Evolutionary conservation across 306 rosid genomes (phyloP).

Genomic region (Cicer yamashitae): DNA sequence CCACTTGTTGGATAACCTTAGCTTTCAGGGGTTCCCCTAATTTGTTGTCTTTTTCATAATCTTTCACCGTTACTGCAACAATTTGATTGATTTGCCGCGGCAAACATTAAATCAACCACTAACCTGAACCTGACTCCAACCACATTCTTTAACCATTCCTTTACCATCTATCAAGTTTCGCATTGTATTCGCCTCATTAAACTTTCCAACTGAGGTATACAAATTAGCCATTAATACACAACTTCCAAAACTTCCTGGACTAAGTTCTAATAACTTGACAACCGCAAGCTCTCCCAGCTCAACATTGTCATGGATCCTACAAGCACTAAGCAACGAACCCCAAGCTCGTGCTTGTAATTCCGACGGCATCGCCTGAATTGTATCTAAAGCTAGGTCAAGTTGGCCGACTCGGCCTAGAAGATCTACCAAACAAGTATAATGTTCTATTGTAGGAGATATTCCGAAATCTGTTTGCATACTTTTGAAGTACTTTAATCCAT

Average conservation of each 20-base stretch:
- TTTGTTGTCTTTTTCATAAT: constrained; percentile 22
- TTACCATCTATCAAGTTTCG: constrained; percentile 57
- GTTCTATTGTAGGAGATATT: constrained; percentile 64
- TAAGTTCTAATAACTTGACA: constrained; percentile 46
- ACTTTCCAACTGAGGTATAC: constrained; percentile 66
- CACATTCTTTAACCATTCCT: constrained; percentile 57
- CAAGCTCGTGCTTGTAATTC: constrained; percentile 61
- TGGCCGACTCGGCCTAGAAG: constrained; percentile 69
- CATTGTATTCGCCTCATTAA: constrained; percentile 65
- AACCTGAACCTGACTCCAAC: constrained; percentile 16
- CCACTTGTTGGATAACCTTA: constrained; percentile 10
- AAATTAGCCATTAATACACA: constrained; percentile 68
- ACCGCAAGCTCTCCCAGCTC: constrained; percentile 59
- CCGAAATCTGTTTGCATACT: constrained; percentile 65
- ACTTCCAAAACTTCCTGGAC: constrained; percentile 51
- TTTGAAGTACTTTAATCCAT: constrained; percentile 61
- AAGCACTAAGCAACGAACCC: constrained; percentile 73
- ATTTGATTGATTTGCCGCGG: constrained; percentile 6
- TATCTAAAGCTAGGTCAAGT: constrained; percentile 61
- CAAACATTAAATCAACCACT: not conserved
- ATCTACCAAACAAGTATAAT: constrained; percentile 69
- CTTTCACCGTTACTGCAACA: constrained; percentile 20
- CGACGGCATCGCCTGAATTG: constrained; percentile 61
- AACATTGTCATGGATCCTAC: constrained; percentile 58
- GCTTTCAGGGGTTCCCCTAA: constrained; percentile 6